These are phyloP conservation scores for Penicillium sp. DNA, from an alignment of 2,329 filamentous ascomycete species.

Conservation along the genomic window DNA sequence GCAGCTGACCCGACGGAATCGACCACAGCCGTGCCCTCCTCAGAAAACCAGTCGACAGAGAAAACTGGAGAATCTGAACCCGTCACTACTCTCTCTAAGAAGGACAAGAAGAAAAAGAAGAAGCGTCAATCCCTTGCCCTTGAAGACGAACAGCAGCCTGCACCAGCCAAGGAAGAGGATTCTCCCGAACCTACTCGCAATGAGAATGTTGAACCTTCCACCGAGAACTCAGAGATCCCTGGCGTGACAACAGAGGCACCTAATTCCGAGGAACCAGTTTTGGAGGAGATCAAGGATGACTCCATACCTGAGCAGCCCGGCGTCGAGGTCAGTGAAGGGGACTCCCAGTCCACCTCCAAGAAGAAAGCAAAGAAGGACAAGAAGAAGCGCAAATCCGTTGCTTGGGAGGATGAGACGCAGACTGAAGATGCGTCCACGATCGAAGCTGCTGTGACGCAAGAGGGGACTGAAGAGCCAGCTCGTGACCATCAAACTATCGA, in stretches of 20 bases:
- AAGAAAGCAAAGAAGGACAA: slow-evolving; percentile 26
- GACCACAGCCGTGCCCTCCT: no score
- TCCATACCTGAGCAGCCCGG: slow-evolving; percentile 2
- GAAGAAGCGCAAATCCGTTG: slow-evolving; percentile 25
- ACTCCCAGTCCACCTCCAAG: slow-evolving; percentile 3
- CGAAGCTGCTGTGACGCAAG: no score
- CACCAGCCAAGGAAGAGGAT: slow-evolving; percentile 6
- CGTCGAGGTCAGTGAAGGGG: slow-evolving; percentile 2
- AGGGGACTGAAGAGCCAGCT: no score
- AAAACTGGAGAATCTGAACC: slow-evolving; percentile 3
- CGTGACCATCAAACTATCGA: slow-evolving; percentile 4
- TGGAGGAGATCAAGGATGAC: slow-evolving; percentile 2
- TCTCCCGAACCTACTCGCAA: background rate
- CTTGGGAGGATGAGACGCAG: slow-evolving; percentile 13
- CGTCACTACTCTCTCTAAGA: slow-evolving; percentile 13
- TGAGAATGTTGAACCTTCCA: background rate
- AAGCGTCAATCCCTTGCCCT: slow-evolving; percentile 18
- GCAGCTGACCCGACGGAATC: no score
- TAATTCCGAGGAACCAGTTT: slow-evolving; percentile 1
- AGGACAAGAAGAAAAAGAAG: slow-evolving; percentile 26
- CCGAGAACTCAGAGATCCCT: background rate
- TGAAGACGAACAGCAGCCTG: slow-evolving; percentile 6
- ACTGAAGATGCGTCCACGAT: no score
- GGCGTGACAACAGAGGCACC: slow-evolving; percentile 3
- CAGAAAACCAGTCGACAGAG: background rate